phyloP scores from a whole-genome alignment of 2,329 filamentous ascomycete genomes.

The Leptosphaerulina australis region DNA sequence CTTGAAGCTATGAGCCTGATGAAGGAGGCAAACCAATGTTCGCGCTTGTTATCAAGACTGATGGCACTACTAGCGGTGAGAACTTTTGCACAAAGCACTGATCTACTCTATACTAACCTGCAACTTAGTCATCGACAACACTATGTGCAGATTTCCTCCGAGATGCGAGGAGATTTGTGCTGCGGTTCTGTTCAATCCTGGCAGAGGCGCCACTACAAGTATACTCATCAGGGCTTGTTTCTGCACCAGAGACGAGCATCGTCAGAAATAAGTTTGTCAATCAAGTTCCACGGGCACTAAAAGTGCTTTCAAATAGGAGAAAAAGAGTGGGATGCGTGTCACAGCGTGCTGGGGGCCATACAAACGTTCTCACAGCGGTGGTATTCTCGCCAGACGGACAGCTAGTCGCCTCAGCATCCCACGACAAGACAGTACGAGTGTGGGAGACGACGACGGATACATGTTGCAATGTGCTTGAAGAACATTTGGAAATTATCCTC shows the following conservation, averaged over 20 bases:
- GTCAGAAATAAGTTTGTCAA: not conserved
- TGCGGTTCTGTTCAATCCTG: too few species aligned
- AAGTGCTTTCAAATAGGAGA: not conserved
- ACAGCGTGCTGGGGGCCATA: not conserved
- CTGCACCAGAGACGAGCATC: conserved; percentile 33
- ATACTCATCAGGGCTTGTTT: conserved; percentile 46
- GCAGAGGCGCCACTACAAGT: conserved; percentile 42
- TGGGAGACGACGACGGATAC: conserved; percentile 14
- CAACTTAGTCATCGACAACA: too few species aligned
- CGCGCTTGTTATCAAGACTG: too few species aligned
- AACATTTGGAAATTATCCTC: not conserved
- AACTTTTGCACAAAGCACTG: too few species aligned
- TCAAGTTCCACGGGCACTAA: not conserved
- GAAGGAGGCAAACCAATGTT: too few species aligned
- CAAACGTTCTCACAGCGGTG: not conserved
- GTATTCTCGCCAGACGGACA: conserved; percentile 17
- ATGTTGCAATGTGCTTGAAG: not conserved
- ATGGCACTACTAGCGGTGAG: too few species aligned
- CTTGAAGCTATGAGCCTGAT: too few species aligned
- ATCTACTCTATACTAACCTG: too few species aligned
- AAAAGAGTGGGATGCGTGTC: not conserved
- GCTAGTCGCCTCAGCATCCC: conserved; percentile 6
- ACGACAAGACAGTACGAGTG: conserved; percentile 14
- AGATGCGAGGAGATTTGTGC: too few species aligned
- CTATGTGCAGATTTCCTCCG: too few species aligned